Base-by-base conservation (phyloP, 2,329 filamentous ascomycete genomes). In the Arthrobotrys sinensis region DNA sequence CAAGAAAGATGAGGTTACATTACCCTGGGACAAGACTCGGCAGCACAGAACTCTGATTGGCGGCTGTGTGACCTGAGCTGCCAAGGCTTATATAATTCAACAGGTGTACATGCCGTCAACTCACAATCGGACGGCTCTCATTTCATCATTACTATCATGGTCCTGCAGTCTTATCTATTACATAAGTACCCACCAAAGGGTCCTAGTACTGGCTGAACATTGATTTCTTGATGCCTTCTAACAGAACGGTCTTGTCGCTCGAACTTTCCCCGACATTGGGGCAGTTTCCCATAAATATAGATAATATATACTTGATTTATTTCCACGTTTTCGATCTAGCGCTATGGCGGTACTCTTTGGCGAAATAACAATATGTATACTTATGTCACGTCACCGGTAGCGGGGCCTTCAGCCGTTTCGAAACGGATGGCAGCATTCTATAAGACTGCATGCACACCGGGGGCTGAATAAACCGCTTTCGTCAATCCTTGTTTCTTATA, bases 1-100 rank as follows among this genome's bases (percentile, higher is more conserved):
- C 55, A 60, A 60, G 55, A 24, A 60, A 60, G 12, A 10, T 43
- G 55, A 43, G 55, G 55, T 60, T 60, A 43, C 55, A 60, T 60
- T 40, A 14, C 14, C 19, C 28, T 8, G 21, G 12, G 11, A 1
- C 3, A 38, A 38, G 52, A n/a, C 48, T 55, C 50, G 50, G 55
- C 43, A 40, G 43, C 19, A 60, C 34, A 43, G 34, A 43, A 40
- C 55, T 40, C 55, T 40, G 34, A 60, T 60, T 40, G 34, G 36
- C 16, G n/a, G 10, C 1, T 60, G 50, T 60, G 55, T 60, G 4
- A 60, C 55, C 36, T 8, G 28, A 36, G 7, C 16, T 21, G 19
- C 7, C 16, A 48, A 55, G 10, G 55, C 52, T 21, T 38, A 38
- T 57, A 57, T 57, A 57, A 38, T 57, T 55, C 32, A 38, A 57